Evolutionary conservation across 2,329 filamentous ascomycete species (phyloP).

Genomic region (Aspergillus costaricaensis): DNA sequence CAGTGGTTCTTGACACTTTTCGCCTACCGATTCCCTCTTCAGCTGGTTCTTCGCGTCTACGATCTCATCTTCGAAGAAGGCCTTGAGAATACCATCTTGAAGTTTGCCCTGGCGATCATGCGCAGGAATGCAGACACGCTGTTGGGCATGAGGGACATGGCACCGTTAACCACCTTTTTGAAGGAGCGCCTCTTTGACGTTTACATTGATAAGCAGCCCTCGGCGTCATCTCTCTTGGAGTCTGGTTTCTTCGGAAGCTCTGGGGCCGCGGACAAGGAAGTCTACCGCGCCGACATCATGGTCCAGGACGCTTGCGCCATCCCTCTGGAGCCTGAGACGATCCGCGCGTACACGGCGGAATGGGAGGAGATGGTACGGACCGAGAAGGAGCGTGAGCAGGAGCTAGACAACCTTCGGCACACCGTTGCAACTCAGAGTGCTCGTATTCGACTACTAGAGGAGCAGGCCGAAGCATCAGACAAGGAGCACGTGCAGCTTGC

Average conservation of each 20-base stretch:
- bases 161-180: constrained; percentile 80
- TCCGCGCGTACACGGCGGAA: constrained; percentile 78
- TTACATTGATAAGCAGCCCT: constrained; percentile 93
- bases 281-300: constrained; percentile 91
- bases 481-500: constrained; percentile 87
- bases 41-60: constrained; percentile 94
- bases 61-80: constrained; percentile 94
- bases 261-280: constrained; percentile 85
- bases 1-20: constrained; percentile 99
- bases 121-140: constrained; percentile 83
- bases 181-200: constrained; percentile 95
- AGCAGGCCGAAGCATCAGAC: constrained; percentile 84
- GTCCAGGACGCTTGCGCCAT: constrained; percentile 90
- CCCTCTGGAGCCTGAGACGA: constrained; percentile 77
- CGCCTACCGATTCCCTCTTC: constrained; percentile 93
- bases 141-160: constrained; percentile 87
- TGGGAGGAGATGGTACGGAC: constrained; percentile 89
- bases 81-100: constrained; percentile 80
- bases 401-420: constrained; percentile 72
- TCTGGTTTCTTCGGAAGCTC: constrained; percentile 97
- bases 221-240: constrained; percentile 88
- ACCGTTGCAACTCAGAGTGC: constrained; percentile 68
- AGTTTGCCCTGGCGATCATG: constrained; percentile 94
- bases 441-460: constrained; percentile 81
- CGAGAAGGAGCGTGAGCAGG: constrained; percentile 79